Evolutionary conservation across 371 early-diverging fungal genomes (phyloP), one percentile per base, ranked within the genome.

Genomic region (Syncephalastrum sp.): DNA sequence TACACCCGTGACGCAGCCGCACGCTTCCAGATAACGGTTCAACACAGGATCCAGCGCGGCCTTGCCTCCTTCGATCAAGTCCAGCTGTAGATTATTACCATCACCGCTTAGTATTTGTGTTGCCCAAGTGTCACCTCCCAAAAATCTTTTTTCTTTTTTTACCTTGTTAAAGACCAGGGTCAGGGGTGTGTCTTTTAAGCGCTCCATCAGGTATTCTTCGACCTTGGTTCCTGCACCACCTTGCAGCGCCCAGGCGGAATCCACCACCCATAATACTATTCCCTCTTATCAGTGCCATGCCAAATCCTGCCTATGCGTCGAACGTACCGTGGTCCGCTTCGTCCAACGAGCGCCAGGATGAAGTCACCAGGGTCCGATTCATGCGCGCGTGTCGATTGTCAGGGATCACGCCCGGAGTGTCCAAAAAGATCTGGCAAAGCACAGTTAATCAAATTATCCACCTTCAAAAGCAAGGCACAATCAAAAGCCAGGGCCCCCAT

Each of bases 91-190:
- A 33, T 33, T 33, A 33, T 33, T 33, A 27, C 7, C 8, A 33
- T 5, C 10, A 33, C 8, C 2, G 10, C 27, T 33, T 33, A 33
- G 10, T 33, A 33, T 29, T 29, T 29, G 29, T 29, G 29, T 7
- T 29, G 29, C 29, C 21, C 0, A 21, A 21, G 21, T 21, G 21
- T 21, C 21, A 21, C 21, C 21, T 21, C 21, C 21, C 21, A 21
- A 21, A 21, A 21, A 21, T n/a, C n/a, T n/a, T n/a, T n/a, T n/a
- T n/a, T n/a, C 21, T 21, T 1, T 21, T 21, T 47, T 52, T 67
- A 84, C 85, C 75, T 91, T 91, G 70, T 91, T 91, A 47, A 90
- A 72, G 8, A 88, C 64, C 29, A 91, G 69, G 0, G 86, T 83
- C 1, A 82, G 84, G 6, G 89, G 89, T 2, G 61, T 48, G 14